Evolutionary conservation across 1,139 yeast species (phyloP).

Genomic region (Zygosaccharomyces sapae): DNA sequence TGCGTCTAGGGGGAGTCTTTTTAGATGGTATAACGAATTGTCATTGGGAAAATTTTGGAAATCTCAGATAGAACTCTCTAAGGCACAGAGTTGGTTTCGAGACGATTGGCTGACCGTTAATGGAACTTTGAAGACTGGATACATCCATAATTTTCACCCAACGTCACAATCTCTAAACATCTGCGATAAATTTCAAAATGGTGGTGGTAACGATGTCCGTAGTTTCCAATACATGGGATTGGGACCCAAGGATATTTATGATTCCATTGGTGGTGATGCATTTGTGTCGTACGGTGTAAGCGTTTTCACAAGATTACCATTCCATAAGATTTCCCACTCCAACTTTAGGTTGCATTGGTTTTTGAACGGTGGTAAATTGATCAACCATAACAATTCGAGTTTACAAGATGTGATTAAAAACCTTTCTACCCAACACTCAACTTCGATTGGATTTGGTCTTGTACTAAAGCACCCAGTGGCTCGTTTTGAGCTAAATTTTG

Average conservation of each 20-base stretch:
- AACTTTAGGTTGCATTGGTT: constrained; percentile 69
- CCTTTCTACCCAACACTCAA: constrained; percentile 44
- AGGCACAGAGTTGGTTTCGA: constrained; percentile 37
- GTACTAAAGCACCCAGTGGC: constrained; percentile 85
- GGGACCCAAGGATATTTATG: constrained; percentile 67
- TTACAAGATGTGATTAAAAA: constrained; percentile 28
- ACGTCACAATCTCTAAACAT: constrained; percentile 28
- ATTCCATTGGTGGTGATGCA: constrained; percentile 75
- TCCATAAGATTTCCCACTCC: constrained; percentile 45
- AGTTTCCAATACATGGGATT: constrained; percentile 53
- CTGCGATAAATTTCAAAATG: constrained; percentile 55
- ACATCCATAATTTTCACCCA: constrained; percentile 41
- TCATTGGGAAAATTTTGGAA: constrained; percentile 29
- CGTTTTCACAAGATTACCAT: constrained; percentile 62
- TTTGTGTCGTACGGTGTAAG: constrained; percentile 70
- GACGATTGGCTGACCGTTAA: constrained; percentile 39
- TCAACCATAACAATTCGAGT: constrained; percentile 38
- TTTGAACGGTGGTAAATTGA: constrained; percentile 67
- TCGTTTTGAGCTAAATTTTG: constrained; percentile 83
- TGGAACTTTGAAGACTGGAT: constrained; percentile 49
- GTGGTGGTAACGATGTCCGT: constrained; percentile 41
- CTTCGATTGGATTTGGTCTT: constrained; percentile 70
- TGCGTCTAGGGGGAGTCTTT: constrained; percentile 55
- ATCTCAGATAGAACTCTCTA: constrained; percentile 45
- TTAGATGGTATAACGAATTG: constrained; percentile 55